Base-by-base conservation (phyloP, 768 basidiomycete genomes). In the Fomitopsis serialis region DNA sequence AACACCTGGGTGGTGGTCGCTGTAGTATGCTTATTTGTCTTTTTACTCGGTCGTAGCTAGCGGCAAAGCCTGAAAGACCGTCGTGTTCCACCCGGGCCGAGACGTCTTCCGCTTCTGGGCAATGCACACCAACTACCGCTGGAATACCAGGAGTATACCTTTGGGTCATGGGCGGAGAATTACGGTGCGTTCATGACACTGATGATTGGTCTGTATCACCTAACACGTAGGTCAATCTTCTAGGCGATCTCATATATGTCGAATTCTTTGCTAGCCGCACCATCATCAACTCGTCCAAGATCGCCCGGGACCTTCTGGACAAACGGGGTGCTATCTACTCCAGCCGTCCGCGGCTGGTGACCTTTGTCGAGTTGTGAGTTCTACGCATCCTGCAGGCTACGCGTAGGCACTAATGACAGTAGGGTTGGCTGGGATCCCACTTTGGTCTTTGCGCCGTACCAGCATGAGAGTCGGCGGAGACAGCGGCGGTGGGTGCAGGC, bases 301-400 rank as follows among this genome's bases (percentile, higher is more conserved):
- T 60, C 2, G 62, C 62, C 8, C 22, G 36, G 0, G 67, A 69
- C 5, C 60, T 69, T 21, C 54, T 69, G 21, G 65, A 66, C 44
- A 68, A 59, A 34, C 58, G 64, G 1, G 60, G 61, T 36, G 47
- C 58, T 0, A 58, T 57, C 0, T 65, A 65, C 48, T 66, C 67
- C 0, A 63, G 65, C 27, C 48, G 66, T 40, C 57, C 57, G 2
- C 50, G 53, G 2, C 48, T 54, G 53, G 51, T 58, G 47, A 58
- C 54, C 53, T n/a, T 54, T 25, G 52, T 52, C 35, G 57, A 58
- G 34, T 35, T 58, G 57, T 58, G 21, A 3, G 54, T 48, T 7
- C 27, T 27, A n/a, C 6, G 22, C 10, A 11, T 15, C 13, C 2
- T 1, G 15, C n/a, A 1, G 17, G 25, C 24, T 42, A 10, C 22